These are phyloP conservation scores for Carpinus fangiana DNA, from an alignment of 306 rosid genomes.

Conservation along the genomic window DNA sequence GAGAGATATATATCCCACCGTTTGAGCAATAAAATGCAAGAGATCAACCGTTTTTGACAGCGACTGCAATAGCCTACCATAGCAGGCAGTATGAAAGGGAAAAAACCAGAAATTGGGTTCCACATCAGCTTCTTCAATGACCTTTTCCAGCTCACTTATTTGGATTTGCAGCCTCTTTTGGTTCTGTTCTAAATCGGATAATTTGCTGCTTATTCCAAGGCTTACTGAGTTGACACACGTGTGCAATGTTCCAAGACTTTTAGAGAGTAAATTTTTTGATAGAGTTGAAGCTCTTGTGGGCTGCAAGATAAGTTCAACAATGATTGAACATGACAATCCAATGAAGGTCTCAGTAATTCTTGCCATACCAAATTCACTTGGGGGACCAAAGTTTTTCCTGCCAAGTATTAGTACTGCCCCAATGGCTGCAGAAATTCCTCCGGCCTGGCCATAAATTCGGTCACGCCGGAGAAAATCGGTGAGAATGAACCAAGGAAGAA, in stretches of 20 bases:
- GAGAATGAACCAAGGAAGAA: conserved; percentile 75
- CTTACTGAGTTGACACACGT: conserved; percentile 43
- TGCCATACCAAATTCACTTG: conserved; percentile 60
- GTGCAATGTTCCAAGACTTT: conserved; percentile 34
- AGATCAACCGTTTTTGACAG: conserved; percentile 46
- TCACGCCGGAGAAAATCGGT: conserved; percentile 63
- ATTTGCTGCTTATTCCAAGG: conserved; percentile 5
- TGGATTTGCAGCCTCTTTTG: conserved; percentile 31
- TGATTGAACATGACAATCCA: conserved; percentile 51
- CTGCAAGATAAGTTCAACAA: conserved; percentile 48
- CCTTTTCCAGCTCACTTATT: conserved; percentile 37
- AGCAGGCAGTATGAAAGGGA: conserved; percentile 50
- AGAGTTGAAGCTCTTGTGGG: conserved; percentile 62
- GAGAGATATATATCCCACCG: conserved; percentile 27
- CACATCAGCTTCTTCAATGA: conserved; percentile 53
- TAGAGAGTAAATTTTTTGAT: conserved; percentile 47
- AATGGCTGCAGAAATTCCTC: conserved; percentile 65
- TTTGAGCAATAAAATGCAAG: conserved; percentile 41
- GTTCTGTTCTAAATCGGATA: conserved; percentile 26
- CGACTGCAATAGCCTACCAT: conserved; percentile 47
- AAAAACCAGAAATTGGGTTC: conserved; percentile 77
- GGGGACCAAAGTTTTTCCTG: conserved; percentile 53
- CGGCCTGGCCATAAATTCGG: conserved; percentile 65
- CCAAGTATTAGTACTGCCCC: conserved; percentile 67
- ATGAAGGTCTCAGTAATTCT: conserved; percentile 65